Evolutionary conservation across 768 basidiomycete species (phyloP), one percentile per base, ranked within the genome.

Genomic region (Suillus fuscotomentosus): DNA sequence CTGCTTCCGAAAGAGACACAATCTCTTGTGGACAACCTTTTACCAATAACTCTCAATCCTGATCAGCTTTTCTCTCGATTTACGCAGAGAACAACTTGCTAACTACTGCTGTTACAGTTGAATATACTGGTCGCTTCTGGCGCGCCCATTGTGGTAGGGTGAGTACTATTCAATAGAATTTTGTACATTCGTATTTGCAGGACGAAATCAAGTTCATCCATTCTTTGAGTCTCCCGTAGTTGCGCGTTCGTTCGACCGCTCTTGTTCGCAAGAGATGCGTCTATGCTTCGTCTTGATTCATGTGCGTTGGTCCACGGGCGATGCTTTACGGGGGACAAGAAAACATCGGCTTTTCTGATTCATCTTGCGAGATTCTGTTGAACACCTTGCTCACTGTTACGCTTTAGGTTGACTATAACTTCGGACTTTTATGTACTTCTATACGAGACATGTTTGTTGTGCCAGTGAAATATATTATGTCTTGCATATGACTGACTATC

Each of bases 201-300:
- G 88, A 89, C 80, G 88, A 90, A 88, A 90, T 78, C 76, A 84
- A 90, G 88, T 89, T 90, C 84, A 90, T 90, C 89, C 89, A 90
- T 90, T 90, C 88, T 82, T 90, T 89, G 89, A 90, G 79, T 76
- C 75, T 78, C 79, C 77, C 73, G 73, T 67, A 67, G 66, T 71
- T 60, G 69, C 72, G 70, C 75, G 72, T 71, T 70, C 69, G 64
- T 69, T 68, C 60, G 67, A 76, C 76, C 80, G 75, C 79, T 78
- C 76, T 71, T 75, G 64, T 68, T 69, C 64, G 66, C 66, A 70
- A 61, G 76, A 74, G 79, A 42, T 75, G 77, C 77, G 61, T 66
- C 69, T 41, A 63, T 72, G 50, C 71, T 67, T 76, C 85, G 87
- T 88, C 78, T 78, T 88, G 87, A 79, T 72, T 74, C 69, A 65